A percentile compares a stretch with the other conserved stretches of the same genome.
Conservation (phyloP, 2,329 filamentous ascomycete species). For the Arachnopeziza araneosa region DNA sequence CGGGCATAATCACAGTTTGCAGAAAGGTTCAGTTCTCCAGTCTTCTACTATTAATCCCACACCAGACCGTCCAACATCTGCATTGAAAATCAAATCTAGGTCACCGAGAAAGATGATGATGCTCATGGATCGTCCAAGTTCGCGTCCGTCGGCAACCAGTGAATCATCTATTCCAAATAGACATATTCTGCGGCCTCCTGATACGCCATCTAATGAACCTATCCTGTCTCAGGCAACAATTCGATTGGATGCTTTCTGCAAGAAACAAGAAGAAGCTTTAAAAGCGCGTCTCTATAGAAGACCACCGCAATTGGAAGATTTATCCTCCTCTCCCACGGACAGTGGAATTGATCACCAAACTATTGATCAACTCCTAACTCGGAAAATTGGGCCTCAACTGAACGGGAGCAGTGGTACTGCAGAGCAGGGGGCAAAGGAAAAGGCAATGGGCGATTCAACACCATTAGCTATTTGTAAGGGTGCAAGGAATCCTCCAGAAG, state of each 20-base stretch:
- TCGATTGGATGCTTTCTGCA: slow-evolving; percentile 12
- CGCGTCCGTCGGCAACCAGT: slow-evolving; percentile 5
- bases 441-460: background rate
- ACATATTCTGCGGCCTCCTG: background rate
- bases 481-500: background rate
- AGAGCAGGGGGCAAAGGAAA: background rate
- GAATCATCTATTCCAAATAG: slow-evolving; percentile 2
- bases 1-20: background rate
- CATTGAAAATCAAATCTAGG: slow-evolving; percentile 27
- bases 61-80: slow-evolving; percentile 13
- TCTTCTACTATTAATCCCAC: slow-evolving; percentile 3
- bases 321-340: slow-evolving; percentile 9
- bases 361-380: slow-evolving; percentile 14
- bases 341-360: slow-evolving; percentile 18
- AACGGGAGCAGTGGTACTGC: background rate
- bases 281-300: slow-evolving; percentile 13
- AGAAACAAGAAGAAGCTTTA: slow-evolving; percentile 15
- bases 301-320: slow-evolving; percentile 8
- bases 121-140: slow-evolving; percentile 21
- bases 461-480: background rate
- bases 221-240: slow-evolving; percentile 18
- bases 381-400: background rate
- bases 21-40: background rate
- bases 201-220: background rate
- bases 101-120: slow-evolving; percentile 28